A percentile compares a stretch with the other conserved stretches of the same genome.
Conservation (phyloP, 2,329 filamentous ascomycete species). For the Penicillium sp. region DNA sequence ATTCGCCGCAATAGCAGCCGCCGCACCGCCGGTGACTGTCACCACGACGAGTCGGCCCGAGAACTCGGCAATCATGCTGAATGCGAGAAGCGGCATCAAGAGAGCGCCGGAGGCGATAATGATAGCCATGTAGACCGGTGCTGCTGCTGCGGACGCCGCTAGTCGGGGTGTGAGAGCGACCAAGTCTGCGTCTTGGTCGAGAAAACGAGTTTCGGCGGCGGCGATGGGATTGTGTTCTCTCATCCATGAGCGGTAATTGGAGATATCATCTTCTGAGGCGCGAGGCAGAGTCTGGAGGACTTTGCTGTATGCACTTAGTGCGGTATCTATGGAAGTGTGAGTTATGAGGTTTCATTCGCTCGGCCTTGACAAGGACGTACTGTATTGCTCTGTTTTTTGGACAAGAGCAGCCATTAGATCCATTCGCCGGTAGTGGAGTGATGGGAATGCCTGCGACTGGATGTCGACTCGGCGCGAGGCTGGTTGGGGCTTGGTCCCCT, state of each 20-base stretch:
- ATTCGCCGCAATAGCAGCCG: constrained; percentile 43
- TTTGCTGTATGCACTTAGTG: constrained; percentile 49
- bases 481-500: constrained; percentile 34
- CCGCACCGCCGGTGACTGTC: constrained; percentile 53
- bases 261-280: constrained; percentile 51
- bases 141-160: constrained; percentile 16
- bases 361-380: constrained; percentile 40
- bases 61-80: constrained; percentile 59
- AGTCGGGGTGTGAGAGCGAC: constrained; percentile 34
- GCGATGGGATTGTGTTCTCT: constrained; percentile 52
- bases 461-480: constrained; percentile 45
- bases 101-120: constrained; percentile 54
- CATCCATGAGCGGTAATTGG: constrained; percentile 58
- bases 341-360: not conserved
- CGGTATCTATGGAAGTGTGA: constrained; percentile 35
- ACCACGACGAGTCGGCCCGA: constrained; percentile 61
- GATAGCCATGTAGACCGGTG: constrained; percentile 42
- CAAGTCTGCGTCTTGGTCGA: constrained; percentile 53
- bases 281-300: constrained; percentile 48
- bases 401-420: constrained; percentile 58
- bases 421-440: constrained; percentile 56
- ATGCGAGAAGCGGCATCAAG: constrained; percentile 60
- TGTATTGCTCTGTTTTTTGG: constrained; percentile 63
- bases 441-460: constrained; percentile 53
- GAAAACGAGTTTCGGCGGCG: constrained; percentile 54